These are phyloP conservation scores for Pichia sp. DNA, from an alignment of 1,139 yeast species.

Conservation along the genomic window DNA sequence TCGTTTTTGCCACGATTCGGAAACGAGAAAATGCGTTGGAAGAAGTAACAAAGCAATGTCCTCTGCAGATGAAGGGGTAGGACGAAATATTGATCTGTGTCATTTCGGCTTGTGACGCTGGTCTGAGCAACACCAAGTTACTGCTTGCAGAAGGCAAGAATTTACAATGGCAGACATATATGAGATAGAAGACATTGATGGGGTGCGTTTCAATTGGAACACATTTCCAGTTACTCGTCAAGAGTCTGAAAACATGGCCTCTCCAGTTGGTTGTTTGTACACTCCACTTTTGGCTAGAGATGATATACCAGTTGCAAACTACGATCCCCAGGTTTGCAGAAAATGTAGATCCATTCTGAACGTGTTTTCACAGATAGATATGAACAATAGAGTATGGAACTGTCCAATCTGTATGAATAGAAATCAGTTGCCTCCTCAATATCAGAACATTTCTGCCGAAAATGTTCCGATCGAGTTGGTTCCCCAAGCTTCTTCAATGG, in stretches of 20 bases:
- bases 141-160: neutral
- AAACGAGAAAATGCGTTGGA: neutral
- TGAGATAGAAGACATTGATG: constrained; percentile 37
- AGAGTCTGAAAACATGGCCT: constrained; percentile 89
- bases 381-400: constrained; percentile 78
- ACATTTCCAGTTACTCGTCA: constrained; percentile 77
- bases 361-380: constrained; percentile 83
- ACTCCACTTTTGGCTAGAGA: constrained; percentile 84
- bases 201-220: constrained; percentile 55
- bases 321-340: constrained; percentile 88
- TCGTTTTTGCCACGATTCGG: constrained; percentile 8
- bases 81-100: neutral
- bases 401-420: constrained; percentile 85
- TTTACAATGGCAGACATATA: constrained; percentile 33
- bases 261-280: constrained; percentile 91
- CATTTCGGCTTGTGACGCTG: neutral
- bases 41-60: neutral
- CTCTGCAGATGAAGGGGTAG: neutral
- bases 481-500: constrained; percentile 78
- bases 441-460: constrained; percentile 77
- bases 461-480: constrained; percentile 85
- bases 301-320: constrained; percentile 74
- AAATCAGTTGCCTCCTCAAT: constrained; percentile 86
- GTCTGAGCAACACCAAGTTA: neutral
- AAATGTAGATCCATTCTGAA: constrained; percentile 84